Conservation (phyloP, 805 yeast genomes). For the Cyberlindnera galapagoensis region DNA sequence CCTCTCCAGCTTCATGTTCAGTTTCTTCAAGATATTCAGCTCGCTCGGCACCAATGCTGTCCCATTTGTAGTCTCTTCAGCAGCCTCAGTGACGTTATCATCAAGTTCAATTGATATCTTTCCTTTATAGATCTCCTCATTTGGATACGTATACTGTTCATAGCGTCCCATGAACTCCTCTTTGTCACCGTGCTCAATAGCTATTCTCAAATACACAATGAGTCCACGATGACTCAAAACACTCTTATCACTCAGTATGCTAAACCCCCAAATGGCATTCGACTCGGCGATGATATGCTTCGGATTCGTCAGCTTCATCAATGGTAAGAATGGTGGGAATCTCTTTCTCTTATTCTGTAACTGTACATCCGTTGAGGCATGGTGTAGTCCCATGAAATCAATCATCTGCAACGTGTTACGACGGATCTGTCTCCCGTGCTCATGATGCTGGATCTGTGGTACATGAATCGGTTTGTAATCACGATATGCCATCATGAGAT, state of each 20-base stretch:
- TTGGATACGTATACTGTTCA: conserved; percentile 30
- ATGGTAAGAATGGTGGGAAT: conserved; percentile 67
- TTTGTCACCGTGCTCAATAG: conserved; percentile 30
- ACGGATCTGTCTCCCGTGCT: conserved; percentile 41
- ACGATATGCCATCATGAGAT: conserved; percentile 44
- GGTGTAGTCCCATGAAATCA: conserved; percentile 29
- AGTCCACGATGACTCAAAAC: conserved; percentile 37
- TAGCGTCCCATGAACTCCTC: conserved; percentile 31
- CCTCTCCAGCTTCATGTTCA: conserved; percentile 14
- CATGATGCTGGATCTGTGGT: conserved; percentile 35
- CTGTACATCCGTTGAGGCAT: conserved; percentile 10
- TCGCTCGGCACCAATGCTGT: conserved; percentile 12
- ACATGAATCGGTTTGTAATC: conserved; percentile 26
- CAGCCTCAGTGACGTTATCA: conserved; percentile 9
- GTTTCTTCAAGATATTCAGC: conserved; percentile 3
- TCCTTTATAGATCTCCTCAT: conserved; percentile 11
- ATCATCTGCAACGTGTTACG: conserved; percentile 37
- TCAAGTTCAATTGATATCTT: conserved; percentile 9
- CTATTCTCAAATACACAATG: conserved; percentile 46
- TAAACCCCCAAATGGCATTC: conserved; percentile 64
- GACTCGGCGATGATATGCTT: conserved; percentile 63
- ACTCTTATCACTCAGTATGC: conserved; percentile 37
- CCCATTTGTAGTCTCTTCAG: conserved; percentile 11
- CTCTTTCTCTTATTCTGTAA: conserved; percentile 14
- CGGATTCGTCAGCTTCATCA: conserved; percentile 32